phyloP scores from a whole-genome alignment of 1,139 yeast genomes.

The Protomyces inouyei region DNA sequence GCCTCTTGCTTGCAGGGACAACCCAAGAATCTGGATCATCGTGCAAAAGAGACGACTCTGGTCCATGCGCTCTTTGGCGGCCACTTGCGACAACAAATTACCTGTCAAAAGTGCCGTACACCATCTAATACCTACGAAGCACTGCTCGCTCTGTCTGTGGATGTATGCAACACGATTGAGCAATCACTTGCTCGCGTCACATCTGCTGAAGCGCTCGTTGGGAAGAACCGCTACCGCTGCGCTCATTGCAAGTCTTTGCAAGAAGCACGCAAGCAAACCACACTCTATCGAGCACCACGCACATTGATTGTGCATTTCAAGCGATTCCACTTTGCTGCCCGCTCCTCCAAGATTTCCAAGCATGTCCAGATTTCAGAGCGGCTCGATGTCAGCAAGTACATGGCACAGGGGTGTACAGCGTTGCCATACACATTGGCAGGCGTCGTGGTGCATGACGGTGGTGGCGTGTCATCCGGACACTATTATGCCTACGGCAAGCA shows the following conservation, averaged over 20 bases:
- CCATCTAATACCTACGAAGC: slow-evolving; percentile 89
- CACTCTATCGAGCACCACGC: slow-evolving; percentile 80
- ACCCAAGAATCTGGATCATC: slow-evolving; percentile 29
- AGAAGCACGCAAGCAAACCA: slow-evolving; percentile 68
- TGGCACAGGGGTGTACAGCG: slow-evolving; percentile 44
- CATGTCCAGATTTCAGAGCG: slow-evolving; percentile 74
- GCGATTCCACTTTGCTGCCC: slow-evolving; percentile 63
- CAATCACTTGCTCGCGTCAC: slow-evolving; percentile 32
- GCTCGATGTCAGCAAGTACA: slow-evolving; percentile 65
- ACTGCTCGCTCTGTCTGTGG: slow-evolving; percentile 83
- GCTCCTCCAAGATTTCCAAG: slow-evolving; percentile 70
- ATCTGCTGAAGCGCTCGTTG: slow-evolving; percentile 32
- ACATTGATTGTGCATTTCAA: slow-evolving; percentile 80
- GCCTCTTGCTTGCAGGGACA: slow-evolving; percentile 27
- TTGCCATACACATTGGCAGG: slow-evolving; percentile 69
- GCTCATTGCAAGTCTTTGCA: slow-evolving; percentile 77
- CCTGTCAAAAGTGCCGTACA: slow-evolving; percentile 73
- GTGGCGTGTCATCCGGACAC: slow-evolving; percentile 89
- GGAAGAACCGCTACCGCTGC: slow-evolving; percentile 57
- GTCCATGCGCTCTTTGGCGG: slow-evolving; percentile 95
- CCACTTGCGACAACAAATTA: slow-evolving; percentile 71
- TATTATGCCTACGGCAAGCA: slow-evolving; percentile 86
- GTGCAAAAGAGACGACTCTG: slow-evolving; percentile 54
- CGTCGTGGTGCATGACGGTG: slow-evolving; percentile 90
- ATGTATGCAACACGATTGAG: slow-evolving; percentile 35